These are phyloP conservation scores for Cyclocybe cylindracea DNA, from an alignment of 768 basidiomycete genomes.

Conservation along the genomic window DNA sequence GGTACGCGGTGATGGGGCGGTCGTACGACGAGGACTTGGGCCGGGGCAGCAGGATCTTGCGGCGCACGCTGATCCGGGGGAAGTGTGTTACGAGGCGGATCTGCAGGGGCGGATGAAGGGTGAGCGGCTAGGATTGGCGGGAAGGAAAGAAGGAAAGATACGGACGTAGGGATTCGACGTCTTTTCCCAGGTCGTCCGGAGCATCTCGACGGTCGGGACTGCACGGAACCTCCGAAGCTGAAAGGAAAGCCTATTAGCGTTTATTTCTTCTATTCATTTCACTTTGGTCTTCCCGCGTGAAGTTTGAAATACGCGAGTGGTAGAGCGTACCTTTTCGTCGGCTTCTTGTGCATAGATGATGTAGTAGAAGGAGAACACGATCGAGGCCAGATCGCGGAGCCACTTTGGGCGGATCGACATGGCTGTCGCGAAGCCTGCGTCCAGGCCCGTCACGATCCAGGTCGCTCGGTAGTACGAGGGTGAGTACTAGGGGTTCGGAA, in stretches of 20 bases:
- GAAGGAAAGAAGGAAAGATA: conserved; percentile 6
- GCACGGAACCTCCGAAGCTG: conserved; percentile 92
- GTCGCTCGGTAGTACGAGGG: conserved; percentile 94
- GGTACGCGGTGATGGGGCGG: conserved; percentile 79
- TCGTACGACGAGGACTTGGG: conserved; percentile 74
- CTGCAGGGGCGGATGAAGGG: conserved; percentile 39
- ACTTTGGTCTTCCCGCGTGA: neutral
- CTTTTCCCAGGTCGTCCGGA: conserved; percentile 97
- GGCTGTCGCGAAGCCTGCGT: conserved; percentile 96
- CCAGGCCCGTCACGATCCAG: conserved; percentile 92
- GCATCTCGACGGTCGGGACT: conserved; percentile 94
- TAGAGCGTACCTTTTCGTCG: conserved; percentile 80
- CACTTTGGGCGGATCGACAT: conserved; percentile 91
- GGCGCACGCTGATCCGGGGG: conserved; percentile 63
- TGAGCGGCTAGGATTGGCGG: neutral
- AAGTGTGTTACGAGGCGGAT: conserved; percentile 68
- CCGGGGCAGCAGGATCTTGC: conserved; percentile 81
- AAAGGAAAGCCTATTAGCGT: neutral
- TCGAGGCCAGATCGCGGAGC: conserved; percentile 84
- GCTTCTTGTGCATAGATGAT: conserved; percentile 84
- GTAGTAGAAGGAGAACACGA: conserved; percentile 89
- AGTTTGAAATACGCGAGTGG: no score
- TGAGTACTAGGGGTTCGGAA: no score
- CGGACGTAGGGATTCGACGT: conserved; percentile 88
- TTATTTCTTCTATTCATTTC: neutral